Evolutionary conservation across 2,329 filamentous ascomycete genomes (phyloP), one percentile per base, ranked within the genome.

Genomic region (Boeremia lycopersici): DNA sequence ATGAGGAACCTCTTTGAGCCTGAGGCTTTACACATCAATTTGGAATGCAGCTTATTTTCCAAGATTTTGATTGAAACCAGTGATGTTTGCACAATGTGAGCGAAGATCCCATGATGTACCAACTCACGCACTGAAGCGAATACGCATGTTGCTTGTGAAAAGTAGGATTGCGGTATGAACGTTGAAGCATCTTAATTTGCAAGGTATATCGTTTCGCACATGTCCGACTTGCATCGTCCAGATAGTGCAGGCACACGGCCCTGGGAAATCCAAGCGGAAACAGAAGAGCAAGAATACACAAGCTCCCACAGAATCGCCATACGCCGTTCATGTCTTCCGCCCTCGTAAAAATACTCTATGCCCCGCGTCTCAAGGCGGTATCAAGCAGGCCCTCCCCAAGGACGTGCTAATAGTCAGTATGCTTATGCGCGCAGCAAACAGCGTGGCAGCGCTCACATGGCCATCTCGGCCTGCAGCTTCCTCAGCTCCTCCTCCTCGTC

Each of bases 391-490:
- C 10, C 15, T 12, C 19, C 4, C 19, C 17, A n/a, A 29, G 15
- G 34, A 15, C 17, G 34, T 23, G 10, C 15, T 28, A 13, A 25
- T 11, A 41, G 38, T 28, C 15, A 36, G 34, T 11, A 41, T 26
- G 26, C 13, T 13, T 33, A 12, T 40, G 28, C 30, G 39, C n/a
- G 28, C 35, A 40, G 35, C 17, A 11, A 28, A 11, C 11, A 3
- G 30, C 15, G 17, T 9, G 15, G 17, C 11, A 10, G 15, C 28
- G 47, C 47, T 62, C 48, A 96, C 89, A 97, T 96, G 62, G 93
- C 93, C 93, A 98, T 98, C 78, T 97, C 93, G 31, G 91, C 93
- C 75, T 96, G 92, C 65, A 99, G 78, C 79, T 95, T 97, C 77
- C 89, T 86, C 71, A 98, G 81, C 79, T 98, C 93, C 69, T 89